Percentiles rank a stretch among this genome's conserved stretches.
Evolutionary conservation across 164 flowering plant genomes (phyloP).

Genomic region (Tinospora cordifolia): DNA sequence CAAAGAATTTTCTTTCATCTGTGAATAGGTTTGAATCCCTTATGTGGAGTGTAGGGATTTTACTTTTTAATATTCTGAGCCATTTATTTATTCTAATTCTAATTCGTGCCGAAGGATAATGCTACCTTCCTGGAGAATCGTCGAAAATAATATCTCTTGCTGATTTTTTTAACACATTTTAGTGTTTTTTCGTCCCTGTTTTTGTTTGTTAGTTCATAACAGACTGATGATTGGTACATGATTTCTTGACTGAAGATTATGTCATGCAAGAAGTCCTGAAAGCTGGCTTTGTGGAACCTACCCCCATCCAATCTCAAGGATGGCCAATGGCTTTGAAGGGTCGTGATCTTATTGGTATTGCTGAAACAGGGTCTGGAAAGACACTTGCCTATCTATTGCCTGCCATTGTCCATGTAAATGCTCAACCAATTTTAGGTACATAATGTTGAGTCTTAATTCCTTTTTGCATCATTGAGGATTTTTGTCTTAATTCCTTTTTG

Average conservation of each 20-base stretch:
- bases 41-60: background rate
- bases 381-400: conserved; percentile 94
- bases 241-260: conserved; percentile 50
- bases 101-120: background rate
- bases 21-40: background rate
- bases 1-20: background rate
- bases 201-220: background rate
- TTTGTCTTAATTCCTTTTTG: background rate
- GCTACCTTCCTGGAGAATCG: background rate
- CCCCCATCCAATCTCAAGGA: conserved; percentile 97
- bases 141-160: background rate
- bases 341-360: conserved; percentile 97
- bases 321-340: conserved; percentile 99
- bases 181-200: background rate
- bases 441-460: background rate
- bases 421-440: conserved; percentile 89
- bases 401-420: conserved; percentile 98
- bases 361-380: conserved; percentile 98
- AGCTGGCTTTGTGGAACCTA: conserved; percentile 97
- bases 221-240: conserved; percentile 4
- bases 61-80: background rate
- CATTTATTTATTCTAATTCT: background rate
- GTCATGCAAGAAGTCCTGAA: conserved; percentile 87
- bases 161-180: background rate
- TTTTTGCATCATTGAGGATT: background rate